phyloP scores from a whole-genome alignment of 441 rosid species.

The Caryocar brasiliense region DNA sequence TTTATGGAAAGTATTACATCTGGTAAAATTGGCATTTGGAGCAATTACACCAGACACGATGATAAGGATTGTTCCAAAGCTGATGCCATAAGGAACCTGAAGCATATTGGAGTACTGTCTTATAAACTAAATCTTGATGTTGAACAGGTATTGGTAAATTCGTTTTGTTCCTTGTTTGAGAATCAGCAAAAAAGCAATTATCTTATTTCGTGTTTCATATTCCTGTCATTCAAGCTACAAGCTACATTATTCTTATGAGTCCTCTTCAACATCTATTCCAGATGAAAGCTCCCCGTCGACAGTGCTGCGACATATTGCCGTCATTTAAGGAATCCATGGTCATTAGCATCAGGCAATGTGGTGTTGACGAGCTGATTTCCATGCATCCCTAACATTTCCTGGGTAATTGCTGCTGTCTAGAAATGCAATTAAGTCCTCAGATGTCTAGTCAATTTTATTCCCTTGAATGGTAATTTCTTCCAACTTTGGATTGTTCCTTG shows the following conservation, averaged over 20 bases:
- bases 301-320: slow-evolving; percentile 59
- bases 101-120: slow-evolving; percentile 37
- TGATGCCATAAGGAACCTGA: slow-evolving; percentile 34
- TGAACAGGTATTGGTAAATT: slow-evolving; percentile 43
- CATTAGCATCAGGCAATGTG: slow-evolving; percentile 55
- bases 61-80: slow-evolving; percentile 37
- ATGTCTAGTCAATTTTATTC: neutral
- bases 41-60: slow-evolving; percentile 41
- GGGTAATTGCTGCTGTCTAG: slow-evolving; percentile 3
- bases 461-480: slow-evolving; percentile 11
- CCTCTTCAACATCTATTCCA: slow-evolving; percentile 9
- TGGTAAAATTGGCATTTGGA: slow-evolving; percentile 38
- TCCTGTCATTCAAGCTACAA: neutral
- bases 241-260: neutral
- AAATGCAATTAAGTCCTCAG: neutral
- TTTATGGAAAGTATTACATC: slow-evolving; percentile 43
- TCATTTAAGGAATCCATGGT: slow-evolving; percentile 47
- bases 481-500: neutral
- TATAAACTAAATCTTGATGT: slow-evolving; percentile 31
- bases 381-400: slow-evolving; percentile 34
- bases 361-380: slow-evolving; percentile 51
- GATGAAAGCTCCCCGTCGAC: slow-evolving; percentile 65
- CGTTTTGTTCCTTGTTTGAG: slow-evolving; percentile 2
- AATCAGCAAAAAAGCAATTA: neutral
- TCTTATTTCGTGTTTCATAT: neutral